Base-by-base conservation (phyloP, 2,329 filamentous ascomycete species). In the Nigrograna mackinnonii region DNA sequence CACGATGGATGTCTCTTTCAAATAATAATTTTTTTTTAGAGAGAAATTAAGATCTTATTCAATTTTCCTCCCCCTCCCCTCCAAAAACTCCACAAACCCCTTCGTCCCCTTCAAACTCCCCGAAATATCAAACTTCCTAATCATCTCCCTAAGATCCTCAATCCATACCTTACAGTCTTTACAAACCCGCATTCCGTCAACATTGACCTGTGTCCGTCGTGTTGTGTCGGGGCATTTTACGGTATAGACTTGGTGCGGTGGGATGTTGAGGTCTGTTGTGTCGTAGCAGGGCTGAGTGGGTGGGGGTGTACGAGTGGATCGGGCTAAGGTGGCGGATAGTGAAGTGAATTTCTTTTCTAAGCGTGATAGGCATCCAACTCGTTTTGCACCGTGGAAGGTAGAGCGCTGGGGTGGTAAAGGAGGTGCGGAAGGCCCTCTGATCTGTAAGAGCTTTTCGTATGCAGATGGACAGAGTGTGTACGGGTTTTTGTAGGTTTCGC, bases 51-150 rank as follows among this genome's bases (percentile, higher is more conserved):
- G n/a, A n/a, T n/a, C n/a, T n/a, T n/a, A n/a, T n/a, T n/a, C n/a
- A n/a, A n/a, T n/a, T n/a, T n/a, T n/a, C n/a, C n/a, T n/a, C n/a
- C n/a, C 9, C 24, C 24, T 28, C 24, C n/a, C 24, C 35, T 52
- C 60, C 37, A 67, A 39, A 38, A 66, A 66, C 41, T 57, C 50
- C 22, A 57, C 55, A 39, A 64, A 66, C 0, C 59, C 60, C 24
- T 34, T 43, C 2, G 55, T 65, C n/a, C 62, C 62, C 17, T 44
- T 48, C 17, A 67, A 45, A 41, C 56, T 62, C 18, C 59, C 58
- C 6, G 53, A 57, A 42, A 58, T 64, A 26, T 67, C 60, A 39
- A 56, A 64, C 21, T 55, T 38, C 14, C 44, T 49, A 24, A 67
- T 39, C 62, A 67, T 62, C 31, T 37, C 51, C 35, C 58, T 50